phyloP scores from a whole-genome alignment of 768 basidiomycete species.

The Cystofilobasidium bisporidii region DNA sequence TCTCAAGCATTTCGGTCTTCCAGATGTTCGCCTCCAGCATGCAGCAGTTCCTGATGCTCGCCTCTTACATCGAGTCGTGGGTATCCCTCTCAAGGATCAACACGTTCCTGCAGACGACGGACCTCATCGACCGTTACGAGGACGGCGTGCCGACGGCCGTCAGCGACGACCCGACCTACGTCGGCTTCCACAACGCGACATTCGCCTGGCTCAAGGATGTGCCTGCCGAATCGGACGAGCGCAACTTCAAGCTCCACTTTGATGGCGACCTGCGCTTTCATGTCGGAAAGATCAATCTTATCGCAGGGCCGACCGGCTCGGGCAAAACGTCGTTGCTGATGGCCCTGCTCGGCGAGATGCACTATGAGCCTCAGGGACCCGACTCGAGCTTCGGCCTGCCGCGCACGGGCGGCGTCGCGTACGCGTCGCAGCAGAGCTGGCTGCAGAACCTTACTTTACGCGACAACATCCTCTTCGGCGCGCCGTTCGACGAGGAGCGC shows the following conservation, averaged over 20 bases:
- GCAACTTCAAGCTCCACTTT: slow-evolving; percentile 39
- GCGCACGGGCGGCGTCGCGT: slow-evolving; percentile 58
- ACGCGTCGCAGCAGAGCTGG: slow-evolving; percentile 78
- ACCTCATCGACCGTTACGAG: slow-evolving; percentile 37
- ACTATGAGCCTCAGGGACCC: slow-evolving; percentile 31
- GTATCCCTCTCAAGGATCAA: slow-evolving; percentile 35
- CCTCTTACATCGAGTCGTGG: slow-evolving; percentile 21
- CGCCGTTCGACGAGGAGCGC: slow-evolving; percentile 24
- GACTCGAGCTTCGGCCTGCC: slow-evolving; percentile 64
- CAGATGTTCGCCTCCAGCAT: slow-evolving; percentile 46
- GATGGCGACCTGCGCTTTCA: slow-evolving; percentile 39
- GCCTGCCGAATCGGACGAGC: neutral
- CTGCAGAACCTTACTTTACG: slow-evolving; percentile 50
- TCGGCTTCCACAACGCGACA: slow-evolving; percentile 36
- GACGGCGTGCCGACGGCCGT: neutral
- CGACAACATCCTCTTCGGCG: slow-evolving; percentile 27
- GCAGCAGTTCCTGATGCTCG: slow-evolving; percentile 16
- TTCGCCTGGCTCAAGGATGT: slow-evolving; percentile 35
- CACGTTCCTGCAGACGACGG: slow-evolving; percentile 44
- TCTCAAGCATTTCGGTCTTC: slow-evolving; percentile 52
- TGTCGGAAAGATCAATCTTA: slow-evolving; percentile 40
- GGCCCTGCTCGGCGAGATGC: slow-evolving; percentile 43
- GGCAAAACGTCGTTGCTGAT: slow-evolving; percentile 37
- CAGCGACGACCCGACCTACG: slow-evolving; percentile 31
- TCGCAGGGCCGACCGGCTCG: slow-evolving; percentile 40